Percentiles rank a stretch among this genome's conserved stretches.
Evolutionary conservation across 495 filamentous ascomycete genomes (phyloP).

Genomic region (Talaromyces trachyspermus): DNA sequence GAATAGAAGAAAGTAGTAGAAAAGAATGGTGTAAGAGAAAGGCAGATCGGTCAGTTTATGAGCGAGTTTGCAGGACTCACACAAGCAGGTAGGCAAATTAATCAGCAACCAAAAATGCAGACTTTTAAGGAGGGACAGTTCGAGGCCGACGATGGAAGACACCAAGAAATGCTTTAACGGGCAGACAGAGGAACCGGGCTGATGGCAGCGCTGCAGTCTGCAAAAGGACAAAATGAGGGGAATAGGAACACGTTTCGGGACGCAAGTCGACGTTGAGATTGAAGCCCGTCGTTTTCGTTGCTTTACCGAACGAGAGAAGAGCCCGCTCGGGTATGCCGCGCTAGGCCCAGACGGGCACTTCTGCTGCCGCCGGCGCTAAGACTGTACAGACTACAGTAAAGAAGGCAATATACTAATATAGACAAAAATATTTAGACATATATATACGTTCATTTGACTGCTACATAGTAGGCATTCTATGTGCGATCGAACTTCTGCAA

Average conservation of each 20-base stretch:
- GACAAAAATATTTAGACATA: neutral
- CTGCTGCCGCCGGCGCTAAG: neutral
- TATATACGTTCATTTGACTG: neutral
- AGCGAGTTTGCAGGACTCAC: constrained; percentile 10
- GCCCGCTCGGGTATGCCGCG: constrained; percentile 9
- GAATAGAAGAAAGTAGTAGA: constrained; percentile 1
- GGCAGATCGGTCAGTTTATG: neutral
- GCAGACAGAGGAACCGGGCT: neutral
- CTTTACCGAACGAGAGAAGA: neutral
- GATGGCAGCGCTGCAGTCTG: too few species aligned
- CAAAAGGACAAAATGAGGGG: constrained; percentile 2
- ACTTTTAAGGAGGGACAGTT: constrained; percentile 13
- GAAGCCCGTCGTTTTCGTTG: neutral
- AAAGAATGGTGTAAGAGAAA: constrained; percentile 7
- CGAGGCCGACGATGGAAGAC: neutral
- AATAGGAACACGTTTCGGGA: constrained; percentile 3
- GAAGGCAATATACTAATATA: too few species aligned
- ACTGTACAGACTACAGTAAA: too few species aligned
- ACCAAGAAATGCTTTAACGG: neutral
- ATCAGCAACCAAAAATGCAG: constrained; percentile 13
- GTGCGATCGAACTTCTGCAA: too few species aligned
- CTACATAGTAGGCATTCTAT: too few species aligned
- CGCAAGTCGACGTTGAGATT: neutral
- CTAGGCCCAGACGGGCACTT: constrained; percentile 4
- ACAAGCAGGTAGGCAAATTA: constrained; percentile 6